Conservation (phyloP, 305 asterid species). For the Fraxinus platypoda region DNA sequence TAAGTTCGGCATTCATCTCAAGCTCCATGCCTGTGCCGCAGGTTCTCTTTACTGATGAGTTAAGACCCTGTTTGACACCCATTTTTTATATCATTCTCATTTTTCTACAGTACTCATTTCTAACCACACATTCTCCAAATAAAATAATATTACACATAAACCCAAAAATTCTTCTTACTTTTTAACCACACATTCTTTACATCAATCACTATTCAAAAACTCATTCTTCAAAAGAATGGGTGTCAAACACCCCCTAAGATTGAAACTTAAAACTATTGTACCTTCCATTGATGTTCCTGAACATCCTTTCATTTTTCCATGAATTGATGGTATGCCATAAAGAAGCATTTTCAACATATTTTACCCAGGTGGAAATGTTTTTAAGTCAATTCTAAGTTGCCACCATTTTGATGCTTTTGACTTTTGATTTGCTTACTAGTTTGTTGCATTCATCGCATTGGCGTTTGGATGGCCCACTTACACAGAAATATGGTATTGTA, state of each 20-base stretch:
- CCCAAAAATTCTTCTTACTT: too few relatives aligned
- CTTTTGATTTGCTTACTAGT: neutral
- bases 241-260: too few relatives aligned
- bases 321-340: neutral
- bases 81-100: too few relatives aligned
- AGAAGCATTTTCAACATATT: neutral
- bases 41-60: neutral
- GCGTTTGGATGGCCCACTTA: neutral
- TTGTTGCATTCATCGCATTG: neutral
- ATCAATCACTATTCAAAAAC: too few relatives aligned
- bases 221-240: too few relatives aligned
- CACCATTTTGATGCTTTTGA: neutral
- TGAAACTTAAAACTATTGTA: neutral
- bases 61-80: too few relatives aligned
- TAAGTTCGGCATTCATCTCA: neutral
- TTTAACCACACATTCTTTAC: too few relatives aligned
- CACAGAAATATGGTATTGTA: neutral
- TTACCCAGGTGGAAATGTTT: slow-evolving; percentile 15
- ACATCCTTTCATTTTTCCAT: neutral
- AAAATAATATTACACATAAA: too few relatives aligned
- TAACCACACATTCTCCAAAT: too few relatives aligned
- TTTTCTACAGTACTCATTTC: too few relatives aligned
- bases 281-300: neutral
- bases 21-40: neutral
- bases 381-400: neutral